Base-by-base conservation (phyloP, 2,329 filamentous ascomycete genomes). In the Pseudogymnoascus verrucosus region DNA sequence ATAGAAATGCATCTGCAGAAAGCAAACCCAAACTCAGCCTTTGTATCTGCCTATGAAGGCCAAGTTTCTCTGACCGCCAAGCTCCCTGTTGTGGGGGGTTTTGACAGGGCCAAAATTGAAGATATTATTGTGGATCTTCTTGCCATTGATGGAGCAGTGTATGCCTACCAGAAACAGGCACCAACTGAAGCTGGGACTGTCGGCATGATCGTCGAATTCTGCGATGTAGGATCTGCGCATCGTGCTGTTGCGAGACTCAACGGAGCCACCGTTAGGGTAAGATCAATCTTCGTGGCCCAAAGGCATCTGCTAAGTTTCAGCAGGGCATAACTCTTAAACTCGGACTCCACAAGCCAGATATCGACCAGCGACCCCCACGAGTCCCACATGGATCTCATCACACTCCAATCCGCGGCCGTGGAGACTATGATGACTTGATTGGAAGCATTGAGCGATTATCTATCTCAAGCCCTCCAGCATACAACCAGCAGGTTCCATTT, bases 11-110 rank as follows among this genome's bases (percentile, higher is more conserved):
- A 14, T 28, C 21, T 57, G 21, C 51, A 76, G 74, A 64, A 71
- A 16, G 64, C 75, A 36, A 70, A 71, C 21, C 72, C 72, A 8
- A 68, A 66, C 11, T 69, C 70, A 5, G 67, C 69, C 21, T 66
- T 70, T 44, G 72, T 74, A 21, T 78, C 79, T 16, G 74, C 78
- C 59, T 79, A 82, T 66, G 84, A 87, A 73, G 84, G 82, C 16
- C 82, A 86, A 69, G 71, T 86, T 40, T 75, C 79, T 63, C 71
- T 86, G 10, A 79, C 77, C n/a, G 80, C 82, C 23, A 77, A 78
- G 51, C 72, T 71, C 62, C 71, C 71, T 12, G 51, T 65, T 16
- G 63, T 64, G 28, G 65, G 28, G 51, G 69, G 60, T 62, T 64
- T 44, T 63, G 73, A 61, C 31, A 67, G 28, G 64, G 68, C 60